Evolutionary conservation across 257 asterid species (phyloP), one percentile per base, ranked within the genome.

Genomic region (Nicotiana knightiana): DNA sequence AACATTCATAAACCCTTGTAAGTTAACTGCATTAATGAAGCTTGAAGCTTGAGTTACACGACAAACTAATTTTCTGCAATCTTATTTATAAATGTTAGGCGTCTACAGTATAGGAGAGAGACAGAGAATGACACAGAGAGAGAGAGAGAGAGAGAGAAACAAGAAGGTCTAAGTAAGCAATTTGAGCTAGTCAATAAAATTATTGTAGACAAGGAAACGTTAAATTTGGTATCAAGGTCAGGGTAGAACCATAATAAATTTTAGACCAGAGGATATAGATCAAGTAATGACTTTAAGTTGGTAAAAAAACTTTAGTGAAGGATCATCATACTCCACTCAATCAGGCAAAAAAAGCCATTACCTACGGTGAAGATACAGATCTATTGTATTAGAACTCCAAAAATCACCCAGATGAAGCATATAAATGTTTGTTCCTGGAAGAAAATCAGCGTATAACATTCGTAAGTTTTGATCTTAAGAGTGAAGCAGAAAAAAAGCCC

Each of bases 301-400:
- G 62, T 6, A 73, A 51, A 13, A 3, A 73, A 73, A 1, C 15
- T 46, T 48, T 73, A 73, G 37, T 73, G 4, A 48, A 48, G 37
- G 62, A 54, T 24, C 43, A 48, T 24, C 39, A 73, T 26, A 13
- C 8, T 73, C 62, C 58, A 73, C 43, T 73, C 37, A 48, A 73
- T 73, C 62, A 24, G 61, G 26, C 8, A 28, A 24, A 6, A 46
- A 73, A 48, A 13, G 16, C 62, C 62, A 73, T 81, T 82, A 93
- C 99, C 99, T 94, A 83, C 92, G 87, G 82, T 96, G 99, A 83
- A 96, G 98, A 89, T 93, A 96, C 55, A 96, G 86, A 87, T 96
- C 98, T 79, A 96, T 92, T 54, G 97, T 93, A 83, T 91, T 92
- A 81, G 97, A 92, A 91, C 99, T 94, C 97, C 98, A 93, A 57